Evolutionary conservation across 345 rosid genomes (phyloP), one percentile per base, ranked within the genome.

Genomic region (Hypericum androsaemum): DNA sequence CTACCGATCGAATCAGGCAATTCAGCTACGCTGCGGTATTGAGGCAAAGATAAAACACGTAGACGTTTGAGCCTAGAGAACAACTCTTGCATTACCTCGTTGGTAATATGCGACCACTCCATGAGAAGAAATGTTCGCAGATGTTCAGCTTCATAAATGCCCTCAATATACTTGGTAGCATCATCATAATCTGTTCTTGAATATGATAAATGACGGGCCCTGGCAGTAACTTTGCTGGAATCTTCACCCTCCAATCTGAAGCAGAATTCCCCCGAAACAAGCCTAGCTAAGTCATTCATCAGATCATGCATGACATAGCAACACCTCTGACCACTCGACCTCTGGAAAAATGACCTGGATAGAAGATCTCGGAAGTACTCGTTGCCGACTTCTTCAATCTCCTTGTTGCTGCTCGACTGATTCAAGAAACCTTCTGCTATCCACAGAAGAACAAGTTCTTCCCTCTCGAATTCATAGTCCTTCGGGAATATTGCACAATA

Each of bases 1-100:
- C n/a, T 6, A 38, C 64, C 64, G 37, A 52, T 52, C 17, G 28
- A 43, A 11, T 52, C 41, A 0, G 57, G 64, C 45, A 60, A 37
- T 22, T 22, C 4, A 8, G 10, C 14, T 12, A 35, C 17, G 6
- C 8, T 6, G 39, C 7, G 7, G 41, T 2, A 52, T 10, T 17
- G 38, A 44, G 36, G 17, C 0, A 43, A 40, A 37, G 45, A 43
- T n/a, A 52, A 43, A 17, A 52, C 42, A 8, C 57, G 50, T 8
- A 60, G n/a, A 13, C 39, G 43, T 12, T 37, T 52, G 12, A 60
- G 45, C 38, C 11, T 16, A 7, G 11, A 15, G 10, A 52, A 8
- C n/a, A 60, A 6, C 8, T 37, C 14, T 15, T 15, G 10, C 45
- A 17, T 12, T 47, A 52, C 49, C 49, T 46, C 17, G 49, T 46